Base-by-base conservation (phyloP, 805 yeast genomes). In the Ogataea pilisensis region DNA sequence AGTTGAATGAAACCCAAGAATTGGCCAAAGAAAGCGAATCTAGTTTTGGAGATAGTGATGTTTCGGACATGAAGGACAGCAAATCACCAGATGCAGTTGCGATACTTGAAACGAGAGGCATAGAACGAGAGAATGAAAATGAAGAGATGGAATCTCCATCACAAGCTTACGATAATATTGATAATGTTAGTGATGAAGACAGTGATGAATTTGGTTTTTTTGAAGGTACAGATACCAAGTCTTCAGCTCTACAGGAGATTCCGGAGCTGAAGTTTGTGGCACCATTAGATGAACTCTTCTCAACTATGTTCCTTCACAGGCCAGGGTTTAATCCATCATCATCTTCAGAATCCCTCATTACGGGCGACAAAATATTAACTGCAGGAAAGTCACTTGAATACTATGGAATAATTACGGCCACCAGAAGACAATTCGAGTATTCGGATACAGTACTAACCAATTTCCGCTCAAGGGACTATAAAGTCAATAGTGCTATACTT, bases 201-300 rank as follows among this genome's bases (percentile, higher is more conserved):
- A 54, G 46, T 17, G 54, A 50, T 25, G 61, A 56, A n/a, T 55
- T 55, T 47, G 60, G 59, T 3, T 51, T 48, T 2, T 55, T 57
- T 38, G 60, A 56, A 20, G 38, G 43, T 20, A 42, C 41, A 1
- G 41, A 40, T 13, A 34, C 18, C 3, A 28, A 29, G 11, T 14
- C 16, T 5, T n/a, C 26, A 6, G 22, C 12, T n/a, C 31, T 13
- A 3, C 18, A 11, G 16, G 14, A 22, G 30, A 24, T 7, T 20
- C 30, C n/a, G 8, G 12, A 13, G n/a, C 24, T 20, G 11, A 17
- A 19, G 12, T 39, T 47, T 31, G 17, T 16, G 5, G 27, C 32
- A 8, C 43, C 53, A 6, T 2, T 48, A 7, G 41, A 39, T 3
- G 41, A 35, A 3, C 13, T 50, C 7, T 8, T 55, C n/a, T 7